Base-by-base conservation (phyloP, 1,284 basidiomycete species). In the Ceratobasidium theobromae region DNA sequence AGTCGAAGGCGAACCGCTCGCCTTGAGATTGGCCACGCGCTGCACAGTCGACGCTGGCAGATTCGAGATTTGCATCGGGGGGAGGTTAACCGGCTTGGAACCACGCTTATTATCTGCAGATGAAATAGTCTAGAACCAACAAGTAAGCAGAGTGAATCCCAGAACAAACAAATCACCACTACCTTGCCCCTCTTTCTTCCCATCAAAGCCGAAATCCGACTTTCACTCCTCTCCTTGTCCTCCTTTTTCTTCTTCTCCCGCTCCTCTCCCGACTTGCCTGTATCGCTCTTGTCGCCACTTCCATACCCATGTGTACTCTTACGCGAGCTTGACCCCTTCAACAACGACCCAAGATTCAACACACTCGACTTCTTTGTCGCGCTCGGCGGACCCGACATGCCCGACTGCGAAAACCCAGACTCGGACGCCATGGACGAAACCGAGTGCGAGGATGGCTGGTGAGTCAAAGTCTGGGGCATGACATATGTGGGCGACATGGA, bases 121-220 rank as follows among this genome's bases (percentile, higher is more conserved):
- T 16, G 92, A 95, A 53, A 94, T 74, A 4, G 93, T 95, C 91
- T 95, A 72, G 68, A 68, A 57, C 66, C 49, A 57, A 9, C 2
- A 40, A 67, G 32, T 52, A 18, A 66, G 33, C 32, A 14, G 16
- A 43, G 40, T 62, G 33, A 38, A 35, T 27, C 30, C 54, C 25
- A 60, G 43, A 28, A 25, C 55, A n/a, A 43, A 18, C 53, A 23
- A 40, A 38, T 11, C 21, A 53, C 54, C 73, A 79, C 74, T 74
- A 95, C 95, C 86, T 97, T 97, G 76, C 95, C 95, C 67, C 95
- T 81, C 74, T 89, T 94, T 72, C 95, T 81, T 32, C 92, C 90
- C 80, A 94, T 93, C 72, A 96, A 81, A 32, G 89, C 88, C 6
- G 90, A 91, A 72, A 93, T 91, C 73, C 90, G 82, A 74, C 91